These are phyloP conservation scores for Saksenaea vasiformis DNA, from an alignment of 371 early-diverging fungal genomes.

Conservation along the genomic window DNA sequence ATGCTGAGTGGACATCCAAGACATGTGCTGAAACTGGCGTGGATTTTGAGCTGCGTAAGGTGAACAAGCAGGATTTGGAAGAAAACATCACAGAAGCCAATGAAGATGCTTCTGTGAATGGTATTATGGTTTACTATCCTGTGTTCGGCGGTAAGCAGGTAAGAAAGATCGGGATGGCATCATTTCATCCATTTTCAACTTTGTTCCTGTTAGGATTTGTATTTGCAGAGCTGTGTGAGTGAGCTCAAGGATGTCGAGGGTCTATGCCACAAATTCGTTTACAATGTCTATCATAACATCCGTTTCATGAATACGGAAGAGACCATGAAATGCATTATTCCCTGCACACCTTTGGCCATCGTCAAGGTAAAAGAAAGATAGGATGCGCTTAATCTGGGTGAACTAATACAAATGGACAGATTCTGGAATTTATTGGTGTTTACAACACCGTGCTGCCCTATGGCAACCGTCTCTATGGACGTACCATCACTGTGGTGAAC, in stretches of 20 bases:
- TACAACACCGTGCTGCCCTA: conserved; percentile 89
- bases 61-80: conserved; percentile 83
- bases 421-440: conserved; percentile 90
- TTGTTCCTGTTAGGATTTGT: conserved; percentile 70
- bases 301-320: conserved; percentile 83
- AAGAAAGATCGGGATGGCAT: conserved; percentile 16
- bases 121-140: conserved; percentile 96
- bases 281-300: conserved; percentile 95
- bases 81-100: conserved; percentile 86
- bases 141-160: conserved; percentile 91
- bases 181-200: too few species aligned
- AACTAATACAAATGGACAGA: conserved; percentile 38
- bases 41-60: conserved; percentile 86
- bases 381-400: conserved; percentile 12
- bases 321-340: conserved; percentile 91
- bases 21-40: conserved; percentile 91
- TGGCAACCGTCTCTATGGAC: conserved; percentile 95
- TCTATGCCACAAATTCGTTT: conserved; percentile 89
- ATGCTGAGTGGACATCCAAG: conserved; percentile 90
- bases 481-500: conserved; percentile 91
- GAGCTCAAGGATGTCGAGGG: conserved; percentile 95
- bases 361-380: conserved; percentile 84
- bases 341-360: conserved; percentile 94
- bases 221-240: conserved; percentile 89
- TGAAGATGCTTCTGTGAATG: conserved; percentile 79